Evolutionary conservation across 139 green algal species (phyloP).

Genomic region (Chlamydomonas urium): DNA sequence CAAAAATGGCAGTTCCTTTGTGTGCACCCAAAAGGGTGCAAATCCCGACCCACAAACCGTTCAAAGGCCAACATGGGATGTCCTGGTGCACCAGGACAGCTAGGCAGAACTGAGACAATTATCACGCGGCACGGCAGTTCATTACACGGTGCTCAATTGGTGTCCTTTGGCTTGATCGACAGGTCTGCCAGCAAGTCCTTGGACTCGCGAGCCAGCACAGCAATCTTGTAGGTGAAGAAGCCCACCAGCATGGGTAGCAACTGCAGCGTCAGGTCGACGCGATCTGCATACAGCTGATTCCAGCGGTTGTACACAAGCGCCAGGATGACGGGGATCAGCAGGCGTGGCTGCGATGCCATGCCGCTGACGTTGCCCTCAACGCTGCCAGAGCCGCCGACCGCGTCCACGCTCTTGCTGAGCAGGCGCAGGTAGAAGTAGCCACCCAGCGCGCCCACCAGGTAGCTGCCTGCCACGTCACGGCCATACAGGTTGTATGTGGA

Average conservation of each 20-base stretch:
- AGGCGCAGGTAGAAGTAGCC: conserved; percentile 82
- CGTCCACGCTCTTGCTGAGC: conserved; percentile 73
- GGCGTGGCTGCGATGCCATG: conserved; percentile 56
- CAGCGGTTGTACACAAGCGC: conserved; percentile 80
- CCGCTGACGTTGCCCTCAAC: neutral
- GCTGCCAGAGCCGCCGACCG: conserved; percentile 34
- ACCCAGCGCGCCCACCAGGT: conserved; percentile 71
- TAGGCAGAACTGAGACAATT: too few species aligned
- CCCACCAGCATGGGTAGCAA: conserved; percentile 88
- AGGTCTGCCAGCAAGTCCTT: conserved; percentile 7
- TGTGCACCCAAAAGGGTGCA: too few species aligned
- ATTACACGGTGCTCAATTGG: too few species aligned
- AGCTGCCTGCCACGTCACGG: conserved; percentile 68
- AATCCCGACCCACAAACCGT: too few species aligned
- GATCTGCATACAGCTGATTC: conserved; percentile 58
- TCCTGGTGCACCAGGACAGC: too few species aligned
- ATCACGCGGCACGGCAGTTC: too few species aligned
- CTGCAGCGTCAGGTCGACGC: conserved; percentile 59
- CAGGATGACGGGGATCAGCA: conserved; percentile 90
- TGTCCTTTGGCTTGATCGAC: neutral
- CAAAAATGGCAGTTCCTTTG: too few species aligned
- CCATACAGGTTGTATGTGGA: conserved; percentile 56
- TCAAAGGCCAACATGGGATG: too few species aligned
- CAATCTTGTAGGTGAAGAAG: conserved; percentile 97
- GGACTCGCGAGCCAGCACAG: conserved; percentile 17